Evolutionary conservation across 2,329 filamentous ascomycete genomes (phyloP), one percentile per base, ranked within the genome.

Genomic region (Epicoccum nigrum): DNA sequence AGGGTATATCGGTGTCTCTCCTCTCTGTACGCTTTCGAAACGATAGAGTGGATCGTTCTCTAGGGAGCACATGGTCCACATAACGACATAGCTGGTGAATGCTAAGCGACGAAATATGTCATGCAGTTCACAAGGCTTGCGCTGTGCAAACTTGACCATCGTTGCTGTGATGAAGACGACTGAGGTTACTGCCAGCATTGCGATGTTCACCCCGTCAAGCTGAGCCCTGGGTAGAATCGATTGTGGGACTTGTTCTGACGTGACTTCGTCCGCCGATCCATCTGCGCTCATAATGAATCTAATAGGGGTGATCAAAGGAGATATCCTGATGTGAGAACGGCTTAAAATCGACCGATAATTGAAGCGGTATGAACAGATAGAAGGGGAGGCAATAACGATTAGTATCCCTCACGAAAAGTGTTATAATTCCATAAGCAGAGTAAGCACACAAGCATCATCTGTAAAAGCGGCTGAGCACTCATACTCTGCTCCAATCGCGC

Each of bases 101-200:
- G 37, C 35, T 15, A 21, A 17, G 20, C 34, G 30, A 15, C 45
- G 41, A n/a, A 34, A 41, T 9, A 48, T 16, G 13, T 41, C 37
- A 16, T 48, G 45, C 35, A 41, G 7, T n/a, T 48, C 37, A n/a
- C 21, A 48, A 8, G 16, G 27, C 27, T 40, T 48, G 17, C 37
- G 34, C 27, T 48, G 16, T 15, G 7, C 9, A 12, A 41, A 3
- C 15, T 35, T 9, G 20, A 41, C 28, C 4, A 25, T 12, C 11
- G 41, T 4, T 15, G 27, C 23, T 13, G 35, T 13, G 17, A 34
- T n/a, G 19, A 48, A 41, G 28, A 48, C 7, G 4, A 48, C 3
- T 4, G 35, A 16, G 6, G 45, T 41, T 27, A 48, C 2, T 1
- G 33, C 35, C 35, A 48, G 9, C 35, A 48, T 48, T 16, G 27